Conservation (phyloP, 208 protist genomes). For the Acanthamoeba lugdunensis region DNA sequence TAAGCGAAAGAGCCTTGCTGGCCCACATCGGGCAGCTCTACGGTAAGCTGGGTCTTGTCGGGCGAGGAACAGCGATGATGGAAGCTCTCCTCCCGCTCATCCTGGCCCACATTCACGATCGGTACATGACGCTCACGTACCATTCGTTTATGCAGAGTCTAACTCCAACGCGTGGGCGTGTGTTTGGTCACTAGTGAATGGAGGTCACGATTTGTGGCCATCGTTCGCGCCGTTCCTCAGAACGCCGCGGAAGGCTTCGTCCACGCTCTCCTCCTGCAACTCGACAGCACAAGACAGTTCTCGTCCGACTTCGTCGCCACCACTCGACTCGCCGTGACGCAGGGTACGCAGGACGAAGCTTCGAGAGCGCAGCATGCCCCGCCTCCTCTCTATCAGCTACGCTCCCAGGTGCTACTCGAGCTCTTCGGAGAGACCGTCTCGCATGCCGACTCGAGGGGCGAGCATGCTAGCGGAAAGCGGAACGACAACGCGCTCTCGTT, state of each 20-base stretch:
- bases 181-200: neutral
- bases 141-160: too few relatives aligned
- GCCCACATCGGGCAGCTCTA: neutral
- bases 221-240: neutral
- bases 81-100: neutral
- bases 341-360: neutral
- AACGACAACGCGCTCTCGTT: slow-evolving; percentile 23
- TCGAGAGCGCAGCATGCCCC: neutral
- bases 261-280: neutral
- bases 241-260: slow-evolving; percentile 13
- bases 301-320: neutral
- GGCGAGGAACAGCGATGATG: neutral
- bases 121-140: neutral
- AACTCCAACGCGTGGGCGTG: too few relatives aligned
- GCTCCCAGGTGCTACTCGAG: neutral
- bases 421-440: neutral
- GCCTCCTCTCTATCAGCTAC: neutral
- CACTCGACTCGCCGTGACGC: neutral
- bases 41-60: slow-evolving; percentile 11
- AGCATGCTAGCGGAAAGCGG: neutral
- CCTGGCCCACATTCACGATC: neutral
- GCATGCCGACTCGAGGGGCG: neutral
- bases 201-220: neutral
- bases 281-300: neutral
- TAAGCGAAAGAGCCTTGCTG: neutral